Base-by-base conservation (phyloP, 257 asterid genomes). In the Cynanchum wilfordii region DNA sequence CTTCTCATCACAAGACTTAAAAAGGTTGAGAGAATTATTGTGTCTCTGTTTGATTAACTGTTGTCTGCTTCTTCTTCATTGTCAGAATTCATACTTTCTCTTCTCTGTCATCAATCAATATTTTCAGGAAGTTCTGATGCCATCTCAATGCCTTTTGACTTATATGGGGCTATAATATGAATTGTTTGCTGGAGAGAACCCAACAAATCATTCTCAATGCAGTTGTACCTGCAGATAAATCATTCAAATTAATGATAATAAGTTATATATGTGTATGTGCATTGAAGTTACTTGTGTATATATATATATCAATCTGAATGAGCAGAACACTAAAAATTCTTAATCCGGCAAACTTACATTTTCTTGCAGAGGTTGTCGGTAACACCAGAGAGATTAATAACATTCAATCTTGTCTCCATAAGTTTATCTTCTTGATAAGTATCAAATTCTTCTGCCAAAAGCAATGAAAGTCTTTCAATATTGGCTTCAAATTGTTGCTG, bases 401-500 rank as follows among this genome's bases (percentile, higher is more conserved):
- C 47, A 19, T 74, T 74, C 86, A 77, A 51, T 77, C 77, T 82
- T 38, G 55, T 73, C 71, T 78, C 56, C 27, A n/a, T 4, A 17
- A 86, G 51, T 27, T 74, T n/a, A 0, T 76, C 74, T 22, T 69
- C 73, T 5, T 70, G 0, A 59, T 70, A 83, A 3, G 36, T 15
- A 12, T 66, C 77, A 82, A 88, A 80, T 1, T 77, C 84, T 82
- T 82, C 81, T 50, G 76, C 89, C 51, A 85, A 66, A 75, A 33
- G 40, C 89, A 74, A 80, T 15, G 90, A 86, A 42, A 88, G 84
- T 30, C 78, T 76, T 71, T 86, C 95, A 29, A 84, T 33, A 74
- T 85, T 83, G 6, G 74, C 72, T 79, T 86, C 90, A 12, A 88
- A 88, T 72, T 85, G 90, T 68, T 86, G 90, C 63, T 88, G 91